These are phyloP conservation scores for Adansonia rubrostipa DNA, from an alignment of 441 rosid species.

Conservation along the genomic window DNA sequence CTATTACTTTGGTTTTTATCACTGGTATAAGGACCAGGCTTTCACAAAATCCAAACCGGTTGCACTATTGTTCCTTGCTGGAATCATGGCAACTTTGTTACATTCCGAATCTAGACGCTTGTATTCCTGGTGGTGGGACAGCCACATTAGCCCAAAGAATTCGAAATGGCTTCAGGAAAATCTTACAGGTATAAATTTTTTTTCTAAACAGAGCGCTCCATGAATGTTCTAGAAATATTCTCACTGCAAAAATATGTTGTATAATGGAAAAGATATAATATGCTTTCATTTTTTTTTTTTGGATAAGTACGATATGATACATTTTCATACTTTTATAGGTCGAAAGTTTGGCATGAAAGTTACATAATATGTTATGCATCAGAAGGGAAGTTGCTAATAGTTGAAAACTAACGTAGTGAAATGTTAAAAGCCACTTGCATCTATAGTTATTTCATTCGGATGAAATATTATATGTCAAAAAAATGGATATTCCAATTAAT, in stretches of 20 bases:
- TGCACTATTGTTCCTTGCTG: constrained; percentile 42
- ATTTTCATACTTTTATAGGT: no score
- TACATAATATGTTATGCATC: neutral
- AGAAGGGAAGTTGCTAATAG: neutral
- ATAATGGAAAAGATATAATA: neutral
- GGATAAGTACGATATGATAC: no score
- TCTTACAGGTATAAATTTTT: constrained; percentile 57
- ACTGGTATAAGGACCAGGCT: constrained; percentile 47
- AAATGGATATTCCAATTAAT: neutral
- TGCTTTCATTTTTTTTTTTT: neutral
- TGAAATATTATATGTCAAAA: neutral
- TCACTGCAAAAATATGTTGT: neutral
- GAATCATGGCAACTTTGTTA: constrained; percentile 51
- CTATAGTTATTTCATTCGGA: neutral
- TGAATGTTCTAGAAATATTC: neutral
- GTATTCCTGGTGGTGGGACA: constrained; percentile 91
- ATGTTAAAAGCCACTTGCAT: constrained; percentile 6
- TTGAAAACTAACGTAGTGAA: neutral
- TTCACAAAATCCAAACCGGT: constrained; percentile 49
- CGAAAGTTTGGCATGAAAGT: neutral
- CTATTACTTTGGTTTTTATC: constrained; percentile 49
- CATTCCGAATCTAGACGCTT: constrained; percentile 58
- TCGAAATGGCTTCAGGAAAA: constrained; percentile 87
- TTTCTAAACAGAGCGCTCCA: neutral
- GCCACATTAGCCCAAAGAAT: constrained; percentile 72